phyloP scores from a whole-genome alignment of 2,329 filamentous ascomycete genomes.

The Paraconiothyrium brasiliense region DNA sequence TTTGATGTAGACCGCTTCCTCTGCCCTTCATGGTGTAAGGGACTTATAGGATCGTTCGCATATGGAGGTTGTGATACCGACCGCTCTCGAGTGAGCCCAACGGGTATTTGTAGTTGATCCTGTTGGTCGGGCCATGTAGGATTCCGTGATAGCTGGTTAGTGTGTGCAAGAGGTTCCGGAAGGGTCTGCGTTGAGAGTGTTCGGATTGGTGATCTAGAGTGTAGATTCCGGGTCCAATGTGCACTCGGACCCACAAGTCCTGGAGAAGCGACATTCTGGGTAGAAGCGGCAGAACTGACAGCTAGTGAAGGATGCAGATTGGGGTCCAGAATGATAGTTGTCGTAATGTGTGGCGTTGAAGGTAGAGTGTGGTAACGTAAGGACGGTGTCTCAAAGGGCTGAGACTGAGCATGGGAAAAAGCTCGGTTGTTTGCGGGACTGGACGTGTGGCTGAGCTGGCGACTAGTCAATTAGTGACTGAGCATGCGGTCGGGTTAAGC shows the following conservation, averaged over 20 bases:
- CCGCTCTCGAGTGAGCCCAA: constrained; percentile 1
- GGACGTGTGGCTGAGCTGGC: constrained; percentile 14
- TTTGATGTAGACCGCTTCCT: constrained; percentile 10
- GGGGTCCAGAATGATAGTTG: constrained; percentile 6
- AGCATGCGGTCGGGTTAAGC: not conserved
- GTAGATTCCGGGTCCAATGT: constrained; percentile 1
- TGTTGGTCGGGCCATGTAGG: not conserved
- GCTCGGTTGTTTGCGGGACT: not conserved
- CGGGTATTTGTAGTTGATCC: constrained; percentile 6
- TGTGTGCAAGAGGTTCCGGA: not conserved
- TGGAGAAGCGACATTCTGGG: not conserved
- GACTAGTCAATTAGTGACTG: constrained; percentile 16
- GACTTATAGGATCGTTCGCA: constrained; percentile 1
- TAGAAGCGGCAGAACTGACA: constrained; percentile 5
- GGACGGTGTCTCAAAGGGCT: constrained; percentile 14
- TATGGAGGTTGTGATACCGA: constrained; percentile 10
- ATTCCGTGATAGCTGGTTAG: constrained; percentile 1
- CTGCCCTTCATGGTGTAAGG: not conserved
- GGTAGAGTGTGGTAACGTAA: constrained; percentile 2
- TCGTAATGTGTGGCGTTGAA: constrained; percentile 7
- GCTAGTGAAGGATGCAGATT: constrained; percentile 5
- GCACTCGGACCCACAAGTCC: not conserved
- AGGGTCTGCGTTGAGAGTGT: constrained; percentile 1
- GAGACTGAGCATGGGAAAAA: constrained; percentile 15
- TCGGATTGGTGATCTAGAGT: not conserved